Evolutionary conservation across 1,284 basidiomycete species (phyloP).

Genomic region (Trametes sp.): DNA sequence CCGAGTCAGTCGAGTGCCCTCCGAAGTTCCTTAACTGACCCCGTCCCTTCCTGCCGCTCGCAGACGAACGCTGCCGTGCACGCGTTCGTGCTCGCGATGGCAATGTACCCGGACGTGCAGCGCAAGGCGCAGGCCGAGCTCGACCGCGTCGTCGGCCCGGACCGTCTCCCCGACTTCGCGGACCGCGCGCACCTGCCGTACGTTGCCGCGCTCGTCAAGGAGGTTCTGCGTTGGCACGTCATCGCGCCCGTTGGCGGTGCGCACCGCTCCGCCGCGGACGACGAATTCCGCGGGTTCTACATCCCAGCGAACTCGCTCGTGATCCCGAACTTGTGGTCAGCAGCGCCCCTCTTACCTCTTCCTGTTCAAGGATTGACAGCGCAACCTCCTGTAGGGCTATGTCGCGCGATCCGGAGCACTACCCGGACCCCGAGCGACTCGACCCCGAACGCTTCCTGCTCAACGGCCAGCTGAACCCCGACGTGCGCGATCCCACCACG

Average conservation of each 20-base stretch:
- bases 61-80: slow-evolving; percentile 24
- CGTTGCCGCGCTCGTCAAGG: slow-evolving; percentile 41
- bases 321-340: slow-evolving; percentile 25
- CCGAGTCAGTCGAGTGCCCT: neutral
- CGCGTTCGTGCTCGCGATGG: slow-evolving; percentile 42
- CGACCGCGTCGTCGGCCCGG: slow-evolving; percentile 40
- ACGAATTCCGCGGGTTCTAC: slow-evolving; percentile 21
- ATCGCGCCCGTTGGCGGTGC: slow-evolving; percentile 28
- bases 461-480: slow-evolving; percentile 6
- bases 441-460: slow-evolving; percentile 9
- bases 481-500: slow-evolving; percentile 9
- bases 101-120: slow-evolving; percentile 40
- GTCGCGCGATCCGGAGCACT: slow-evolving; percentile 6
- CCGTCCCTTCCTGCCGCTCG: no score
- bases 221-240: slow-evolving; percentile 43
- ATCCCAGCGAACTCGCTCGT: slow-evolving; percentile 24
- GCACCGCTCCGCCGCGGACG: slow-evolving; percentile 25
- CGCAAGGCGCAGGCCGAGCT: slow-evolving; percentile 42
- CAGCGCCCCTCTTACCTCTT: neutral
- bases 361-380: neutral
- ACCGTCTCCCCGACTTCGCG: slow-evolving; percentile 41
- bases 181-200: slow-evolving; percentile 42
- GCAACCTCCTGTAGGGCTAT: neutral
- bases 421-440: slow-evolving; percentile 12
- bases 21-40: neutral